A percentile compares a stretch with the other conserved stretches of the same genome.
Conservation (phyloP, 495 filamentous ascomycete genomes). For the Apodospora peruviana region DNA sequence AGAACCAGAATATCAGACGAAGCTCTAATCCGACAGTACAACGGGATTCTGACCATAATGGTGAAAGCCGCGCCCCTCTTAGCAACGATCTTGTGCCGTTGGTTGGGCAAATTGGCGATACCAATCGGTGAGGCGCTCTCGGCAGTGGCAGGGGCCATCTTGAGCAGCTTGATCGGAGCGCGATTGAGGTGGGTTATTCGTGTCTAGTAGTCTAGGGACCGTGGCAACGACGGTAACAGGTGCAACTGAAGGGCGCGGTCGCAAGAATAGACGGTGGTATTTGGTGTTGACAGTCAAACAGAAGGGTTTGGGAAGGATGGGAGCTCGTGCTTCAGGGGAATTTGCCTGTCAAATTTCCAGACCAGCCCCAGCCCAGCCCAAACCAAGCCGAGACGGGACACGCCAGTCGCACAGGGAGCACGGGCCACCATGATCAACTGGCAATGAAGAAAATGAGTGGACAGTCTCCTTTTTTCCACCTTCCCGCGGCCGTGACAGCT, state of each 20-base stretch:
- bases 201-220: slow-evolving; percentile 7
- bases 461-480: slow-evolving; percentile 19
- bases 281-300: slow-evolving; percentile 19
- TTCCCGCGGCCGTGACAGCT: slow-evolving; percentile 20
- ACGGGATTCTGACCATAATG: slow-evolving; percentile 73
- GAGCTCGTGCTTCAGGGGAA: slow-evolving; percentile 36
- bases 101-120: slow-evolving; percentile 98
- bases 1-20: slow-evolving; percentile 3
- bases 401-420: slow-evolving; percentile 4
- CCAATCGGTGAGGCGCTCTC: slow-evolving; percentile 93
- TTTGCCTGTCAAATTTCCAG: slow-evolving; percentile 37
- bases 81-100: slow-evolving; percentile 99
- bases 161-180: slow-evolving; percentile 23
- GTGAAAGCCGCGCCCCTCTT: slow-evolving; percentile 99
- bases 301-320: slow-evolving; percentile 13
- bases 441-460: slow-evolving; percentile 16
- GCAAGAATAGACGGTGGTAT: slow-evolving; percentile 12
- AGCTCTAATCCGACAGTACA: background rate
- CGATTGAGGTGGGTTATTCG: background rate
- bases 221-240: slow-evolving; percentile 14
- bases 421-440: slow-evolving; percentile 15
- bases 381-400: background rate
- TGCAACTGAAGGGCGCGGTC: slow-evolving; percentile 12
- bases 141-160: slow-evolving; percentile 68
- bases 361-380: no score